These are phyloP conservation scores for Bjerkandera adusta DNA, from an alignment of 1,284 basidiomycete genomes.

Conservation along the genomic window DNA sequence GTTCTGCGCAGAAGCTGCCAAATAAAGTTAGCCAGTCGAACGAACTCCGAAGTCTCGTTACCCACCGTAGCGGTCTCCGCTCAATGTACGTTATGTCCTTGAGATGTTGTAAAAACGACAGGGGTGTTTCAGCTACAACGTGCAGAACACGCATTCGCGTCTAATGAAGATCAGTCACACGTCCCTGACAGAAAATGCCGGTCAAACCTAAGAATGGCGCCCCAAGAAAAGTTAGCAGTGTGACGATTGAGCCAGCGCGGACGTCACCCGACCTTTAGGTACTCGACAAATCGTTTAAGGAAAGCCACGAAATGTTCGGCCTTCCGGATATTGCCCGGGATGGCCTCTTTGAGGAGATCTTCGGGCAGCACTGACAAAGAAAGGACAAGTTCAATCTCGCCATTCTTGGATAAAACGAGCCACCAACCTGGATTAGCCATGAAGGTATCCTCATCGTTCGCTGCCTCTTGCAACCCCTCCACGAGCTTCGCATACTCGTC, in stretches of 20 bases:
- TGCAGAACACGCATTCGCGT: slow-evolving; percentile 98
- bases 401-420: background rate
- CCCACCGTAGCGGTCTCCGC: slow-evolving; percentile 86
- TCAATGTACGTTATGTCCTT: slow-evolving; percentile 99
- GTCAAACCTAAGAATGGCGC: background rate
- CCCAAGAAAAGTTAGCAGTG: background rate
- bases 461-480: slow-evolving; percentile 86
- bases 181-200: background rate
- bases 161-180: slow-evolving; percentile 38
- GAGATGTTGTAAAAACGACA: slow-evolving; percentile 97
- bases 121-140: slow-evolving; percentile 98
- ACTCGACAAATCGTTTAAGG: slow-evolving; percentile 97
- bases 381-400: slow-evolving; percentile 7
- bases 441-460: slow-evolving; percentile 77
- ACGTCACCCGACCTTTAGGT: slow-evolving; percentile 75
- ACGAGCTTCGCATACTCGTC: slow-evolving; percentile 98
- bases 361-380: slow-evolving; percentile 77
- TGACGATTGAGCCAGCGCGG: background rate
- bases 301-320: slow-evolving; percentile 99
- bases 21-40: slow-evolving; percentile 11
- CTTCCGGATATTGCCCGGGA: slow-evolving; percentile 98
- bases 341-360: slow-evolving; percentile 92
- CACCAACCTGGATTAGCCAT: slow-evolving; percentile 84
- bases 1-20: slow-evolving; percentile 91
- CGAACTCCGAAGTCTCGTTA: slow-evolving; percentile 11